Conservation (phyloP, 331 rosid genomes). For the Quercus phellos region DNA sequence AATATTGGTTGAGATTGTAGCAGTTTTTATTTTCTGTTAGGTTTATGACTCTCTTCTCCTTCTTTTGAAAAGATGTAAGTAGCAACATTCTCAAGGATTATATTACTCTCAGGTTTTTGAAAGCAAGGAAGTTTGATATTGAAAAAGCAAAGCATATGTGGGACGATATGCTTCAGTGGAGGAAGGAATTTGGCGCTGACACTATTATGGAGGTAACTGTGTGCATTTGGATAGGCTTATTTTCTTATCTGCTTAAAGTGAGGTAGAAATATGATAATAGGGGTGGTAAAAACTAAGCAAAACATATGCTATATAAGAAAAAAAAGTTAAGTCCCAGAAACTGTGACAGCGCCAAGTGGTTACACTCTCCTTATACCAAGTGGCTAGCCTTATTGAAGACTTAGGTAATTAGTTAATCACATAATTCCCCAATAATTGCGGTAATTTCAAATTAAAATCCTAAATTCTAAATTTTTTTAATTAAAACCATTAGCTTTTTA, state of each 20-base stretch:
- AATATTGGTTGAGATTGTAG: background rate
- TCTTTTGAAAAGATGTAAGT: background rate
- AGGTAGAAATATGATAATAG: no score
- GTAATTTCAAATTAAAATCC: no score
- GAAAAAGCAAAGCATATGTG: slow-evolving; percentile 97
- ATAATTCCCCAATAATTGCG: no score
- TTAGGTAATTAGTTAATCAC: no score
- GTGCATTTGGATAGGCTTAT: background rate
- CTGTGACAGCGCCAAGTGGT: no score
- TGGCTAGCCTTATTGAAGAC: no score
- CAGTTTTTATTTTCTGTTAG: background rate
- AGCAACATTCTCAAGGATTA: background rate
- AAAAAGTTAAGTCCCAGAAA: no score
- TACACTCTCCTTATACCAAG: no score
- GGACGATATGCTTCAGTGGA: slow-evolving; percentile 97
- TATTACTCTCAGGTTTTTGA: slow-evolving; percentile 56
- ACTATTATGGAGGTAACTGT: slow-evolving; percentile 66
- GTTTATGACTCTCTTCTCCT: background rate
- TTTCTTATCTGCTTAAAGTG: background rate
- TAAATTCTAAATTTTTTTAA: no score
- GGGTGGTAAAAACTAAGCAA: no score
- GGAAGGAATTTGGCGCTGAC: slow-evolving; percentile 83
- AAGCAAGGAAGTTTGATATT: slow-evolving; percentile 88
- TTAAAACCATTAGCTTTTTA: no score
- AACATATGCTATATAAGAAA: no score